A percentile compares a stretch with the other conserved stretches of the same genome.
Conservation (phyloP, 129 eudicot genomes). For the Helianthus annuus region HanXRQr2.0-SUNRISE NC_035447.2:57679529-57680028, state of each 20-base stretch:
- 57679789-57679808: conserved; percentile 77
- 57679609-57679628: conserved; percentile 83
- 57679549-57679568: conserved; percentile 79
- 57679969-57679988: conserved; percentile 27
- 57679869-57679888: conserved; percentile 28
- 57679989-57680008: conserved; percentile 33
- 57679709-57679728: conserved; percentile 65
- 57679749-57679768: conserved; percentile 76
- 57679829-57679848: conserved; percentile 64
- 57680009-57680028: conserved; percentile 25
- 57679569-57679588: conserved; percentile 92
- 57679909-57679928: conserved; percentile 43
- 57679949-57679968: conserved; percentile 9
- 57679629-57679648: conserved; percentile 76
- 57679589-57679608: conserved; percentile 87
- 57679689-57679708: conserved; percentile 70
- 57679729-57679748: conserved; percentile 70
- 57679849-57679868: conserved; percentile 49
- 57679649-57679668: conserved; percentile 76
- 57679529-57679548: conserved; percentile 65
- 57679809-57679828: conserved; percentile 81
- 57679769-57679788: conserved; percentile 64
- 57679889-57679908: conserved; percentile 31
- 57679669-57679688: conserved; percentile 80
- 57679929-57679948: conserved; percentile 11